Base-by-base conservation (phyloP, 805 yeast species). In the Yarrowia divulgata region DNA sequence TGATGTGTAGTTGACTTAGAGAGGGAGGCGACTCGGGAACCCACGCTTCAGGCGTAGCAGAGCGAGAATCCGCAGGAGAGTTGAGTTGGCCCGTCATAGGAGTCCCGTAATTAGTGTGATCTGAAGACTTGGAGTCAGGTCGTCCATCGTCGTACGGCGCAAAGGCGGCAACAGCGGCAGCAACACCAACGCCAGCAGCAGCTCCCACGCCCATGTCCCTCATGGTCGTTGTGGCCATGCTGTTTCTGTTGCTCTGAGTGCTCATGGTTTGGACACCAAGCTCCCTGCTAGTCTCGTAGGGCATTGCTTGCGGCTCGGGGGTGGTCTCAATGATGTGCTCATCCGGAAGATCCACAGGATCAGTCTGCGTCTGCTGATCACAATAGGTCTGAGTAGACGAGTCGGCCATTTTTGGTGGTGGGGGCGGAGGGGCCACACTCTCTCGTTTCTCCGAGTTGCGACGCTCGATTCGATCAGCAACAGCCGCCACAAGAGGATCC, bases 401-500 rank as follows among this genome's bases (percentile, higher is more conserved):
- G 52, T 60, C 66, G 2, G 66, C 42, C 66, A 60, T 60, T 12
- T 60, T 60, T 2, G 66, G 66, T 3, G 66, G 66, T 1, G 66
- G 64, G 7, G 63, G 35, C 1, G 66, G 66, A 18, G 66, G 19
- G 13, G 66, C 52, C 1, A 12, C 40, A 29, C 42, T 34, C 29
- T 34, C 66, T n/a, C 34, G 29, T 45, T 18, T 29, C 34, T 60
- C 42, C 8, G 66, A 60, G 42, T 43, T 60, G 7, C 66, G 52
- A 7, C 66, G 69, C 52, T 69, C 63, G 8, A 69, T 43, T 5
- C 70, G 63, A 32, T 54, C 54, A 13, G 69, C 70, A 16, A 69
- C 69, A 32, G 70, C 70, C 5, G 63, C 70, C 16, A 69, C 69
- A 4, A 69, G 42, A 16, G 70, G 70, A n/a, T 66, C 70, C 40